A percentile compares a stretch with the other conserved stretches of the same genome.
phyloP scores from a whole-genome alignment of 495 filamentous ascomycete genomes.

The Glonium stellatum region DNA sequence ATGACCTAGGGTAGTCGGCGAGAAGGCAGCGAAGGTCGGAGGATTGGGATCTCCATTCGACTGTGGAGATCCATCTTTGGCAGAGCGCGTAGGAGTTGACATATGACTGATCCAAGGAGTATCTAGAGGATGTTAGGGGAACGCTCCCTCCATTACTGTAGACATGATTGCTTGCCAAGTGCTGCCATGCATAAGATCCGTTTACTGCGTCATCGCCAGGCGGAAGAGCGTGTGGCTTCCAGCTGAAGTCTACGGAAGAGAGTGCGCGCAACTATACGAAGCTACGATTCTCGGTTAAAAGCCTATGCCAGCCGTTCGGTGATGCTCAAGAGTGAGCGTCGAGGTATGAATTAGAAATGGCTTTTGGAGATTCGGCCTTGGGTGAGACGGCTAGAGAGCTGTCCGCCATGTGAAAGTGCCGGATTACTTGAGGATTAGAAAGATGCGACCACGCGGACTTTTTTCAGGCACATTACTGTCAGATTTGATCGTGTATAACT shows the following conservation, averaged over 20 bases:
- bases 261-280: not conserved
- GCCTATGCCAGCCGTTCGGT: no score
- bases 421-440: not conserved
- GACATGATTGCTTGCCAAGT: slow-evolving; percentile 21
- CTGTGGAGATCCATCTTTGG: slow-evolving; percentile 25
- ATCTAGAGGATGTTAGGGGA: slow-evolving; percentile 15
- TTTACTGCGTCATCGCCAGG: slow-evolving; percentile 23
- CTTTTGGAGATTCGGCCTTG: not conserved
- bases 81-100: slow-evolving; percentile 33
- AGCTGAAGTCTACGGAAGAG: not conserved
- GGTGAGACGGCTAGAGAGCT: not conserved
- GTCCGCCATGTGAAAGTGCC: not conserved
- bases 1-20: slow-evolving; percentile 66
- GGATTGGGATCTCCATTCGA: slow-evolving; percentile 47
- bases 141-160: not conserved
- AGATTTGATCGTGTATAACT: not conserved
- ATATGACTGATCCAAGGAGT: slow-evolving; percentile 30
- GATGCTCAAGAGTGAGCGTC: no score
- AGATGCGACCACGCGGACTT: not conserved
- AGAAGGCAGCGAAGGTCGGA: slow-evolving; percentile 78
- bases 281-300: no score
- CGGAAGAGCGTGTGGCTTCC: not conserved
- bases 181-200: slow-evolving; percentile 27
- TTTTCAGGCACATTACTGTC: not conserved
- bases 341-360: not conserved